Evolutionary conservation across 2,329 filamentous ascomycete genomes (phyloP).

Genomic region (Fusarium metavorans): DNA sequence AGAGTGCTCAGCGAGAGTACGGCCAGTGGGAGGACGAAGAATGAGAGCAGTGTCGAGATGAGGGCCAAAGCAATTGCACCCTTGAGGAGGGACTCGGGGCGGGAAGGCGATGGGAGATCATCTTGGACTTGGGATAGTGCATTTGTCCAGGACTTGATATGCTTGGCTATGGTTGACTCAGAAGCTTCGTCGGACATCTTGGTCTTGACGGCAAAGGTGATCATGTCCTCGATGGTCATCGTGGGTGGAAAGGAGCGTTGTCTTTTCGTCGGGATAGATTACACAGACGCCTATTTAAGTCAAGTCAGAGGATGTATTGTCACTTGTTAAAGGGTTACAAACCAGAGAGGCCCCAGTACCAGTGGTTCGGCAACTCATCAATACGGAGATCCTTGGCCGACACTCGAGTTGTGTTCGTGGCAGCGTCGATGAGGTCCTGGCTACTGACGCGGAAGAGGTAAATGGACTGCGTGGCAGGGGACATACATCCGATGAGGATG

Average conservation of each 20-base stretch:
- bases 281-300: conserved; percentile 10
- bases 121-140: conserved; percentile 16
- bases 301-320: neutral
- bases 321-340: neutral
- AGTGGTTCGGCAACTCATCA: conserved; percentile 19
- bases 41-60: conserved; percentile 18
- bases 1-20: conserved; percentile 19
- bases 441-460: conserved; percentile 31
- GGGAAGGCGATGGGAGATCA: conserved; percentile 7
- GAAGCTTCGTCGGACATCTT: neutral
- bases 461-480: conserved; percentile 15
- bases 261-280: neutral
- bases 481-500: conserved; percentile 22
- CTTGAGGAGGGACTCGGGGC: conserved; percentile 13
- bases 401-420: conserved; percentile 11
- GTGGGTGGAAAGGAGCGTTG: conserved; percentile 17
- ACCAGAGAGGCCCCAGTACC: conserved; percentile 36
- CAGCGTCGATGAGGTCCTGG: conserved; percentile 19
- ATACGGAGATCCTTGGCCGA: conserved; percentile 12
- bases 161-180: neutral
- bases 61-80: conserved; percentile 15
- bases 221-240: conserved; percentile 13
- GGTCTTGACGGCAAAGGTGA: conserved; percentile 16
- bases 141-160: conserved; percentile 16
- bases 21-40: conserved; percentile 16